These are phyloP conservation scores for Fusarium nelsonii DNA, from an alignment of 2,329 filamentous ascomycete species.

Conservation along the genomic window DNA sequence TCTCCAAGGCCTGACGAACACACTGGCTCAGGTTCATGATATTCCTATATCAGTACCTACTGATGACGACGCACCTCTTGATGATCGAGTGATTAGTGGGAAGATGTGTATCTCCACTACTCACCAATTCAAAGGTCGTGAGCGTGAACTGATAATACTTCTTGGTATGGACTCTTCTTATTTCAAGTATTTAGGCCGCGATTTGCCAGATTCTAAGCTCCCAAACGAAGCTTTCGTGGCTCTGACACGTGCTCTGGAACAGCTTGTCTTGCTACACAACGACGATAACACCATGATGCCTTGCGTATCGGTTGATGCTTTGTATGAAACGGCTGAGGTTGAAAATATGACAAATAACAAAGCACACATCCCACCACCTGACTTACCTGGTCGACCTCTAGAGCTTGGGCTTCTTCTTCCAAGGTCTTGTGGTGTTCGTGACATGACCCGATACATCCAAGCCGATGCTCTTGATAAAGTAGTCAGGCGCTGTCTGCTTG, in stretches of 20 bases:
- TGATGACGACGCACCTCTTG: slow-evolving; percentile 43
- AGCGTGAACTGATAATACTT: slow-evolving; percentile 49
- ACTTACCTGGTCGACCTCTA: slow-evolving; percentile 22
- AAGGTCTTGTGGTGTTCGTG: slow-evolving; percentile 18
- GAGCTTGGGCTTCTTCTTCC: slow-evolving; percentile 34
- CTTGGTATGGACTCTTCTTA: slow-evolving; percentile 46
- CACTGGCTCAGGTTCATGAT: slow-evolving; percentile 5
- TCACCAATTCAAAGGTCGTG: slow-evolving; percentile 52
- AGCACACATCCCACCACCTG: slow-evolving; percentile 2
- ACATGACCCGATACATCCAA: slow-evolving; percentile 44
- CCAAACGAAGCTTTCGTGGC: slow-evolving; percentile 50
- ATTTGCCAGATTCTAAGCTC: slow-evolving; percentile 48
- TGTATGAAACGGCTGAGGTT: slow-evolving; percentile 37
- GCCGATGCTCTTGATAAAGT: slow-evolving; percentile 40
- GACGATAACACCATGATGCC: slow-evolving; percentile 39
- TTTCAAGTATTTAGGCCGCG: slow-evolving; percentile 42
- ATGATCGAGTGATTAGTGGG: slow-evolving; percentile 45
- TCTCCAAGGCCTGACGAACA: slow-evolving; percentile 10
- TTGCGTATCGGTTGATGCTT: slow-evolving; percentile 36
- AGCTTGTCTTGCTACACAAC: slow-evolving; percentile 48
- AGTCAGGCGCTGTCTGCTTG: slow-evolving; percentile 29
- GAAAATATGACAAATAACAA: not conserved
- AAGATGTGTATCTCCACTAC: slow-evolving; percentile 51
- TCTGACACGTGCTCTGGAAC: slow-evolving; percentile 47
- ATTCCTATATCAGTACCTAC: slow-evolving; percentile 43